Conservation (phyloP, 345 rosid genomes). For the Eucalyptus marginata region DNA sequence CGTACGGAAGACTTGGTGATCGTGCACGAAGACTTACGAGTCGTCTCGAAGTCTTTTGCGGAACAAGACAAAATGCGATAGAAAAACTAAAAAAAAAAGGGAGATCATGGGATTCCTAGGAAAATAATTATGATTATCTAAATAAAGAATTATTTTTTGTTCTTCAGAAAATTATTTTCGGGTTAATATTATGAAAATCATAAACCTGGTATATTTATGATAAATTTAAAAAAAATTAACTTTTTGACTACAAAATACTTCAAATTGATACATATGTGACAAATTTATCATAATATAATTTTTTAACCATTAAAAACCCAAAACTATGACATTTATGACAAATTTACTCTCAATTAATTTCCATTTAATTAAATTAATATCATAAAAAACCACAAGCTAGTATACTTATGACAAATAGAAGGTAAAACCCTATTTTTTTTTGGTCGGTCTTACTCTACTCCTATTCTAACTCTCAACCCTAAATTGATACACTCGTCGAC, state of each 20-base stretch:
- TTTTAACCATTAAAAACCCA: accelerated
- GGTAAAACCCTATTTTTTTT: too few species aligned
- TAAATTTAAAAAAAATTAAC: too few species aligned
- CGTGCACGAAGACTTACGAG: too few species aligned
- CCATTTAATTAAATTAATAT: accelerated
- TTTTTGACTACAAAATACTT: accelerated
- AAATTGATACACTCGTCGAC: accelerated
- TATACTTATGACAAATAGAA: too few species aligned
- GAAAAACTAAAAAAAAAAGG: neutral
- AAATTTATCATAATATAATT: too few species aligned
- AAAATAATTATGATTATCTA: neutral
- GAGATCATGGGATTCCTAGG: neutral
- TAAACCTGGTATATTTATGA: accelerated
- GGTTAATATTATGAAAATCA: accelerated
- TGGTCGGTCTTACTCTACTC: too few species aligned
- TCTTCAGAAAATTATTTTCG: neutral
- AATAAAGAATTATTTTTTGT: neutral
- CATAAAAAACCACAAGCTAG: accelerated
- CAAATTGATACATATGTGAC: accelerated
- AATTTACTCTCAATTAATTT: too few species aligned
- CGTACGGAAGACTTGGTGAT: too few species aligned
- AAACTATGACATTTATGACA: accelerated
- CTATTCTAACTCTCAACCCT: too few species aligned
- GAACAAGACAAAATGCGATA: too few species aligned
- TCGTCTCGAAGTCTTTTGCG: too few species aligned